phyloP scores from a whole-genome alignment of 192 early-diverging fungal species.

The Coemansia sp. region DNA sequence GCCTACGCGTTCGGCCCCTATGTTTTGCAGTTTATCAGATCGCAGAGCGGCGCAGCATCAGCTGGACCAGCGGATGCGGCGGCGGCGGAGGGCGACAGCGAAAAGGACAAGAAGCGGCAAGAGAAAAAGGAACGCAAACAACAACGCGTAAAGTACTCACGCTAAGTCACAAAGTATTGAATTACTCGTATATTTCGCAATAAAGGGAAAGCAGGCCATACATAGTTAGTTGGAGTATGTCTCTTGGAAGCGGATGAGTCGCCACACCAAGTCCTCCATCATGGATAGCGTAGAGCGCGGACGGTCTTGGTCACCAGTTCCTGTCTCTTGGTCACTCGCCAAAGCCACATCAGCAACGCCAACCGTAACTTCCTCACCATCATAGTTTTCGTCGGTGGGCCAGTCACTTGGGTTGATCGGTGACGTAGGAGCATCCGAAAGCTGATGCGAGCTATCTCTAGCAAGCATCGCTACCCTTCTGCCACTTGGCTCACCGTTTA shows the following conservation, averaged over 20 bases:
- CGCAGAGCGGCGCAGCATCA: not conserved
- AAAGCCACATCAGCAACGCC: not conserved
- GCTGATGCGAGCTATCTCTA: conserved; percentile 1
- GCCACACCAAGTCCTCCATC: conserved; percentile 51
- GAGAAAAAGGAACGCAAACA: conserved; percentile 55
- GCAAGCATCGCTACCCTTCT: not conserved
- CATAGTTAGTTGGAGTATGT: conserved; percentile 28
- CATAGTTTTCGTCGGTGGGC: conserved; percentile 37
- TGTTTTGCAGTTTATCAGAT: conserved; percentile 21
- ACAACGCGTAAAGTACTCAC: conserved; percentile 38
- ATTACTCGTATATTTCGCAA: not conserved
- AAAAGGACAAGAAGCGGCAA: conserved; percentile 35
- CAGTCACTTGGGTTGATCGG: conserved; percentile 47
- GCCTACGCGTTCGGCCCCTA: no score
- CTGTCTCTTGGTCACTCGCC: not conserved
- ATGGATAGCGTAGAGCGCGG: conserved; percentile 39
- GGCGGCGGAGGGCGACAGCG: conserved; percentile 12
- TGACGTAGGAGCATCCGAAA: conserved; percentile 48
- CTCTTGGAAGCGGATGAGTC: conserved; percentile 52
- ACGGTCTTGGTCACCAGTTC: not conserved
- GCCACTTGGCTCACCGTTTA: not conserved
- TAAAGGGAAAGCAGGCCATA: not conserved
- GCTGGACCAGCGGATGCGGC: not conserved
- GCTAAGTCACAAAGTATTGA: not conserved
- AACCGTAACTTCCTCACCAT: not conserved